Evolutionary conservation across 768 basidiomycete species (phyloP), one percentile per base, ranked within the genome.

Genomic region (Crepidotus variabilis): DNA sequence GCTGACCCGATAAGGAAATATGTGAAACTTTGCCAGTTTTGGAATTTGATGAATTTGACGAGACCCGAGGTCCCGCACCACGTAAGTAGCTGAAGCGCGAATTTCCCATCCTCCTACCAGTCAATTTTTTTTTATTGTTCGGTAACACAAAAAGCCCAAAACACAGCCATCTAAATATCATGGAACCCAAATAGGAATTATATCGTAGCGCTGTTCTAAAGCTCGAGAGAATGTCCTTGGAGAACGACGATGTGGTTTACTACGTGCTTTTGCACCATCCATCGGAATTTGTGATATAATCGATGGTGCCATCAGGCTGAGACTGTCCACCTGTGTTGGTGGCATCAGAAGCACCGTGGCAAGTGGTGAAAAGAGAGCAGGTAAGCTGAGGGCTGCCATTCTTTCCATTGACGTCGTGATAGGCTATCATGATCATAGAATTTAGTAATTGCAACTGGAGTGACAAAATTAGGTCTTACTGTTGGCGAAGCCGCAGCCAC

Each of bases 381-480:
- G 76, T 76, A 24, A 79, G 65, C 47, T 72, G 69, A 21, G 75
- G 67, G 69, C 76, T 78, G 57, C 76, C 76, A 50, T 70, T 71
- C 70, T 78, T 78, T 52, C 73, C 78, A 61, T 78, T 75, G 57
- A 77, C 75, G 58, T 79, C 78, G 61, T 77, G 71, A 58, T 78
- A 79, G 34, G 67, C 78, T 78, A 24, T 53, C 33, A 28, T 35
- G 23, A 47, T 23, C 21, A 18, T 14, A 56, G 23, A 8, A 22
- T 51, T 47, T 16, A 33, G 52, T 23, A 55, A n/a, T 11, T 39
- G 35, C 32, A 32, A 16, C 20, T n/a, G 11, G n/a, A 22, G 21
- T 50, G n/a, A 11, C 24, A 34, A 51, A 14, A 33, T 55, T 48
- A 21, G 14, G 47, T 66, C 74, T 49, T 60, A 79, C 76, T 72